Evolutionary conservation across 805 yeast species (phyloP).

Genomic region (Lipomyces oligophaga): DNA sequence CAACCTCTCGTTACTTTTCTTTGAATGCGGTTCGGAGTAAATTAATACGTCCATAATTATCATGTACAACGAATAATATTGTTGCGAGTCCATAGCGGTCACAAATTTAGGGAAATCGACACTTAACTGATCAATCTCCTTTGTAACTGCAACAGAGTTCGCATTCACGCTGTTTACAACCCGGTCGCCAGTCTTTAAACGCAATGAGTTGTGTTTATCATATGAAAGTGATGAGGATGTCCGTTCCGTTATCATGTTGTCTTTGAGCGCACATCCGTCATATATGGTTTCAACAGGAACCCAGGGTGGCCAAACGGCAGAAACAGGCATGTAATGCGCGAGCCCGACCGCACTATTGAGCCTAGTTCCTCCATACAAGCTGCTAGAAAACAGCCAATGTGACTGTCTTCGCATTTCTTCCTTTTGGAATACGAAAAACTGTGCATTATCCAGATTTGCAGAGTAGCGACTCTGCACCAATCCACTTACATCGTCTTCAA

Average conservation of each 20-base stretch:
- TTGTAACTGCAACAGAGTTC: conserved; percentile 31
- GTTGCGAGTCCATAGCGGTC: conserved; percentile 66
- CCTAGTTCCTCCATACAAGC: conserved; percentile 57
- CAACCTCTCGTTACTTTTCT: conserved; percentile 53
- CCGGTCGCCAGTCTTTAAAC: conserved; percentile 35
- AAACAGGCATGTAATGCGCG: not conserved
- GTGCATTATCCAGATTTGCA: conserved; percentile 62
- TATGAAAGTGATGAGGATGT: conserved; percentile 60
- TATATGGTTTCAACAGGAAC: conserved; percentile 67
- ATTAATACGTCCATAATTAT: conserved; percentile 61
- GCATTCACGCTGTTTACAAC: conserved; percentile 14
- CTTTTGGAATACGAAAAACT: conserved; percentile 62
- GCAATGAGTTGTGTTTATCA: conserved; percentile 51
- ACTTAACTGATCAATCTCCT: conserved; percentile 44
- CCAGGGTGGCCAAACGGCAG: conserved; percentile 83
- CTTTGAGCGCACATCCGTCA: conserved; percentile 47
- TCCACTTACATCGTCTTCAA: conserved; percentile 45
- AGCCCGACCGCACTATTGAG: conserved; percentile 6
- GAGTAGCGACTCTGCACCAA: conserved; percentile 67
- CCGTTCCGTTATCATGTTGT: conserved; percentile 56
- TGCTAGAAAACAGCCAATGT: conserved; percentile 45
- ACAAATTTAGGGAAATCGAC: conserved; percentile 69
- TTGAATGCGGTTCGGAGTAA: conserved; percentile 68
- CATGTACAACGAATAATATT: conserved; percentile 63
- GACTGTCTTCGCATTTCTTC: conserved; percentile 42